phyloP scores from a whole-genome alignment of 805 yeast species.

The Myxozyma melibiosi region DNA sequence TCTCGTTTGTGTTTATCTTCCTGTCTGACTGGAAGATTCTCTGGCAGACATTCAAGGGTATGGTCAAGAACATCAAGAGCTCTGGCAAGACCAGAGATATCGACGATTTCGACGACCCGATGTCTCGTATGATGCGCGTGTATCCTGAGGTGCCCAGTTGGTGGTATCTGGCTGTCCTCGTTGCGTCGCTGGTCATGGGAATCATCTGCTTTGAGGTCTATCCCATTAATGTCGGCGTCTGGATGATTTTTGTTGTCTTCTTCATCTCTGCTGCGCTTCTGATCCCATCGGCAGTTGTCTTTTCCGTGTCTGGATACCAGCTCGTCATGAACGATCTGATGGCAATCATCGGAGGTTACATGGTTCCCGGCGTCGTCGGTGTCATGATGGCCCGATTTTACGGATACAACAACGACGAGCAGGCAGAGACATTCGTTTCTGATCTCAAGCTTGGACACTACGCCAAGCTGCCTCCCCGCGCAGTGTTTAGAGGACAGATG shows the following conservation, averaged over 20 bases:
- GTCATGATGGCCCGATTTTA: constrained; percentile 48
- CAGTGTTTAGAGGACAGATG: constrained; percentile 54
- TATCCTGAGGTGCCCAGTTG: constrained; percentile 65
- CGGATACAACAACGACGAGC: constrained; percentile 45
- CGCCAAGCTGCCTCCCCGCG: constrained; percentile 54
- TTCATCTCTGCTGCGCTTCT: constrained; percentile 57
- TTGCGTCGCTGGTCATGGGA: constrained; percentile 50
- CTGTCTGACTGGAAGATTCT: constrained; percentile 20
- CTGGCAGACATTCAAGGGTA: constrained; percentile 1
- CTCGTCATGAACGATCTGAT: constrained; percentile 58
- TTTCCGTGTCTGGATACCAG: constrained; percentile 61
- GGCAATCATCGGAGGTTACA: constrained; percentile 16
- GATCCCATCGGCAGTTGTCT: constrained; percentile 63
- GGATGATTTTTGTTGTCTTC: constrained; percentile 62
- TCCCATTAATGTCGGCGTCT: constrained; percentile 56
- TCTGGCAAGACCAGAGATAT: constrained; percentile 53
- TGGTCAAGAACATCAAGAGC: constrained; percentile 42
- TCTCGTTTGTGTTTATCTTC: constrained; percentile 50
- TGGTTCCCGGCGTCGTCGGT: constrained; percentile 43
- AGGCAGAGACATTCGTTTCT: constrained; percentile 45
- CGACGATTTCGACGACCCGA: constrained; percentile 53
- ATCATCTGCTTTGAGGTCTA: constrained; percentile 46
- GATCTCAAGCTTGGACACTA: constrained; percentile 57
- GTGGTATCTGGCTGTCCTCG: constrained; percentile 58
- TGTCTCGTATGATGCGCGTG: constrained; percentile 48